Base-by-base conservation (phyloP, 2,329 filamentous ascomycete genomes). In the Talaromyces albobiverticillius region DNA sequence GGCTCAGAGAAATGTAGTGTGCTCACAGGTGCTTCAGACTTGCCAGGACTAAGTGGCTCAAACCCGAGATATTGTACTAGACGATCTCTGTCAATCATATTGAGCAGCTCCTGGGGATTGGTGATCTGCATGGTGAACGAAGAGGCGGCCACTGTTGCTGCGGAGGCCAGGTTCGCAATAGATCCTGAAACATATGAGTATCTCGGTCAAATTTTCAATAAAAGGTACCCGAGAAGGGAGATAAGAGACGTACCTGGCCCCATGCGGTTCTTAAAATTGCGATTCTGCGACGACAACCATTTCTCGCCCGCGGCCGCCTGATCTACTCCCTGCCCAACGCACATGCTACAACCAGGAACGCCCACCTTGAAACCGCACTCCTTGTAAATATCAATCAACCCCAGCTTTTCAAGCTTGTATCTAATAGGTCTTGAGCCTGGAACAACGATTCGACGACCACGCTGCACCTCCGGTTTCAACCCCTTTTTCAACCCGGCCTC, bases 211-310 rank as follows among this genome's bases (percentile, higher is more conserved):
- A n/a, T n/a, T n/a, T n/a, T n/a, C n/a, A n/a, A n/a, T n/a, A n/a
- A n/a, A n/a, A n/a, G n/a, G n/a, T n/a, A n/a, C n/a, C n/a, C n/a
- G n/a, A n/a, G n/a, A n/a, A n/a, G n/a, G n/a, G n/a, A 0, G 29
- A 29, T 29, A 13, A 32, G 14, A 32, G 9, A n/a, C n/a, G n/a
- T n/a, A 70, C 73, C 72, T 56, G 64, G 66, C 1, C 73, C 73
- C 72, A 76, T 77, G 3, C 75, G 60, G 54, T 78, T 76, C 56
- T 73, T 60, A 54, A 76, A 77, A 57, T 78, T 77, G 7, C 75
- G 64, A 55, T 78, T 78, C 60, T 78, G 73, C 14, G 70, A 74
- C 16, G 65, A 71, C 1, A 77, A 58, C 75, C 76, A 77, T 1
- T 70, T 67, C 54, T 76, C 73, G 2, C 73, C 75, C 9, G 68